These are phyloP conservation scores for Fusarium sp. DNA, from an alignment of 2,329 filamentous ascomycete genomes.

Conservation along the genomic window DNA sequence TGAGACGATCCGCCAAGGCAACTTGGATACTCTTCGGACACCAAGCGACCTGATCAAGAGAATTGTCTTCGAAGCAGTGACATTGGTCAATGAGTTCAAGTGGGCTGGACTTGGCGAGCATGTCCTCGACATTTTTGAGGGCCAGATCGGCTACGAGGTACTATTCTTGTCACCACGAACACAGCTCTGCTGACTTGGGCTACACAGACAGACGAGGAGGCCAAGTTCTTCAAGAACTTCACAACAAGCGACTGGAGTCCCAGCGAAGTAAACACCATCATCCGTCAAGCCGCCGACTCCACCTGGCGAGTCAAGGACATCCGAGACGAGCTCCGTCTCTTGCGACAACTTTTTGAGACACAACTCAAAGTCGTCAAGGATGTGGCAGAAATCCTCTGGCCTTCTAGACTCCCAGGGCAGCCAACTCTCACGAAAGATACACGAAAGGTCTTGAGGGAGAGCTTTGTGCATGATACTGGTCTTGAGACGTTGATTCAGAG, in stretches of 20 bases:
- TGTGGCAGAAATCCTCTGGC: neutral
- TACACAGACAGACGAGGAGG: neutral
- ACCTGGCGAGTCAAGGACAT: neutral
- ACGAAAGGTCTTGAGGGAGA: neutral
- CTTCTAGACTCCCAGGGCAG: neutral
- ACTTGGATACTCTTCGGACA: neutral
- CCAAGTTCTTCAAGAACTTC: neutral
- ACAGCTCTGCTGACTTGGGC: accelerated
- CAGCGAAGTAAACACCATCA: neutral
- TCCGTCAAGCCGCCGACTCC: neutral
- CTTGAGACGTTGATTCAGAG: neutral
- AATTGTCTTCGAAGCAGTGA: neutral
- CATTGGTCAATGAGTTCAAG: neutral
- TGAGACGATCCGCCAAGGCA: neutral
- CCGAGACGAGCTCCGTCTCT: neutral
- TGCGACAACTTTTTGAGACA: neutral
- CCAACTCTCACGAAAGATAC: neutral
- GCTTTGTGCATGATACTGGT: neutral
- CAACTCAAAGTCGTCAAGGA: neutral
- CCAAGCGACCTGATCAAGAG: neutral
- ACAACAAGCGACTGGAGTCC: neutral
- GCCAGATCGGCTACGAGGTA: neutral
- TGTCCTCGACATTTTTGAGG: neutral
- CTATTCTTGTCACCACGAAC: accelerated
- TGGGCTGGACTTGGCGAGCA: constrained; percentile 1